phyloP scores from a whole-genome alignment of 2,329 filamentous ascomycete species.

The Keithomyces neogunnii region DNA sequence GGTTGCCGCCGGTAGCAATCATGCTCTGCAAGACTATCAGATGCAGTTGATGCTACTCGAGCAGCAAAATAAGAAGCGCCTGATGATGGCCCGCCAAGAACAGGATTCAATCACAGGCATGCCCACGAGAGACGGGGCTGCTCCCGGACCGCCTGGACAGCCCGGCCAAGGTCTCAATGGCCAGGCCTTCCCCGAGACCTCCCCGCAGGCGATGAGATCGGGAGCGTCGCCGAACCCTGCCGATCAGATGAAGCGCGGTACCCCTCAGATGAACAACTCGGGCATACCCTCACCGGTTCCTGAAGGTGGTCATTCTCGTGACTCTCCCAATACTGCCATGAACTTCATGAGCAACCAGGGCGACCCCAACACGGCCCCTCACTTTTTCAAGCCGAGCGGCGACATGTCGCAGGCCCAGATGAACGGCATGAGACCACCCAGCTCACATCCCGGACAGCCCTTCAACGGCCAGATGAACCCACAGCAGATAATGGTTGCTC shows the following conservation, averaged over 20 bases:
- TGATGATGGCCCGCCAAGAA: constrained; percentile 75
- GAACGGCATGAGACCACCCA: constrained; percentile 62
- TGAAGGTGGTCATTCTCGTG: constrained; percentile 57
- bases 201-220: constrained; percentile 57
- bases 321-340: constrained; percentile 54
- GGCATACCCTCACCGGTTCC: constrained; percentile 64
- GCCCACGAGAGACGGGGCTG: constrained; percentile 36
- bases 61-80: constrained; percentile 79
- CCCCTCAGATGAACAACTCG: constrained; percentile 62
- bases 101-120: constrained; percentile 54
- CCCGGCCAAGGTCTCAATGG: constrained; percentile 50
- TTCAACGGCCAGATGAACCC: constrained; percentile 52
- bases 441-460: constrained; percentile 53
- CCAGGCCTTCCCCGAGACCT: constrained; percentile 59
- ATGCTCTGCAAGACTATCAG: constrained; percentile 79
- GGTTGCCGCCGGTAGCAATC: constrained; percentile 53
- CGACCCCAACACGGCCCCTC: constrained; percentile 51
- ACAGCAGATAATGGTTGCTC: constrained; percentile 50
- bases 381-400: constrained; percentile 45
- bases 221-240: constrained; percentile 69
- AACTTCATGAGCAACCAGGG: constrained; percentile 56
- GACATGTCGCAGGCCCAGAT: constrained; percentile 50
- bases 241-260: constrained; percentile 72
- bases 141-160: constrained; percentile 40
- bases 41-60: constrained; percentile 84